Evolutionary conservation across 1,284 basidiomycete species (phyloP), one percentile per base, ranked within the genome.

Genomic region (Bjerkandera adusta): DNA sequence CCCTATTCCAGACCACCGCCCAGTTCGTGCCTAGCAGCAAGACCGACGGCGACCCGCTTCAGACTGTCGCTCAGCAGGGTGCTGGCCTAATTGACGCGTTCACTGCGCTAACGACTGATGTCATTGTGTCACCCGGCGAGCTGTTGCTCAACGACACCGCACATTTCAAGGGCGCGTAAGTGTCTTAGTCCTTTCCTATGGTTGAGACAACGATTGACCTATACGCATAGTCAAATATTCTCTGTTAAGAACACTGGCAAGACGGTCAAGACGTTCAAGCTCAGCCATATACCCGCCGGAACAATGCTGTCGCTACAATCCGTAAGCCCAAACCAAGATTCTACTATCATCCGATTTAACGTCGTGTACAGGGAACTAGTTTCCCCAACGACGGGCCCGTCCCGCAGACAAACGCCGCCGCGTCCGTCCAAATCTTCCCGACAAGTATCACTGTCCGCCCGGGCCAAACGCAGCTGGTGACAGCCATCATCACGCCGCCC

Each of bases 61-160:
- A 83, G 53, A 83, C 82, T 7, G 70, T 79, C 5, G 75, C 80
- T 1, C 76, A 80, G 44, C 79, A 83, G 53, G 88, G 87, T 29
- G 75, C 82, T 16, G 87, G 86, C 16, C 61, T 86, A 43, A 69
- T 89, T 47, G 72, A 89, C 54, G 76, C 80, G 10, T 82, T 75
- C 63, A 70, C 77, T 48, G 85, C 85, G 0, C 66, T 88, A 39
- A 71, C 76, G 51, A 68, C 75, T 2, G 73, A 70, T 8, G 79
- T 81, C 3, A 56, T 75, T 18, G 67, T 89, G 26, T 73, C 72
- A 3, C 84, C 82, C 3, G 71, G 76, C 4, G 75, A 83, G 59
- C 64, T 89, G 20, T 63, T 81, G 48, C 66, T 88, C 43, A 91
- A 89, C 61, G 86, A 89, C 62, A 89, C 86, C 1, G 73, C 77